Evolutionary conservation across 2,329 filamentous ascomycete species (phyloP).

Genomic region (Cytospora piceicola): DNA sequence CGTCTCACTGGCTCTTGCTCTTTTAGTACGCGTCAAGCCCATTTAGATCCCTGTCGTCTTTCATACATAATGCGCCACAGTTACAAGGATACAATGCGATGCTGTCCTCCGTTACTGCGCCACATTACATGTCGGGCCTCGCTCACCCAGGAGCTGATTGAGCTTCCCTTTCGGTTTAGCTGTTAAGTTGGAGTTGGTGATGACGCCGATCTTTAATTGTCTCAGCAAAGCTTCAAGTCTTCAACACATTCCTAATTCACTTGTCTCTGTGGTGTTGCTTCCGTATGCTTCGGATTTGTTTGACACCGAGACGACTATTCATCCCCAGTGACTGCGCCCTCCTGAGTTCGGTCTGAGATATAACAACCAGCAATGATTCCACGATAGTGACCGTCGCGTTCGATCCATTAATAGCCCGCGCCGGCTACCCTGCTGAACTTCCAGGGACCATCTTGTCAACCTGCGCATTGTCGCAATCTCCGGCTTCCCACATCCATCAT

Average conservation of each 20-base stretch:
- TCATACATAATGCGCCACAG: conserved; percentile 16
- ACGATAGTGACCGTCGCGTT: conserved; percentile 43
- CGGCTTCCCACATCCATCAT: conserved; percentile 49
- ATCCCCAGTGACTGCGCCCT: conserved; percentile 5
- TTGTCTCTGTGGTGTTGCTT: conserved; percentile 8
- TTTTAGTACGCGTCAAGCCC: conserved; percentile 3
- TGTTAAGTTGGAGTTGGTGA: conserved; percentile 25
- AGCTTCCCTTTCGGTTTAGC: conserved; percentile 28
- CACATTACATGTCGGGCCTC: conserved; percentile 6
- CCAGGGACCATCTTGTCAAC: conserved; percentile 18
- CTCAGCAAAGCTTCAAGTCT: conserved; percentile 1
- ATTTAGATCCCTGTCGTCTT: not conserved
- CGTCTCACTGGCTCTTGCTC: not conserved
- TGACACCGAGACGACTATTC: conserved; percentile 1
- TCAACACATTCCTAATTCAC: conserved; percentile 10
- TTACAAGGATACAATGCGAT: not conserved
- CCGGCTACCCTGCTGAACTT: conserved; percentile 22
- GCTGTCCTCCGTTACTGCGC: conserved; percentile 9
- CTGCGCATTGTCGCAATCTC: conserved; percentile 13
- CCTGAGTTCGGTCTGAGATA: conserved; percentile 13
- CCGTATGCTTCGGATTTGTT: conserved; percentile 12
- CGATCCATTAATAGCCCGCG: conserved; percentile 24
- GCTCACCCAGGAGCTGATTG: conserved; percentile 5
- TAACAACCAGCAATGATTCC: conserved; percentile 53
- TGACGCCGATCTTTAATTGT: conserved; percentile 14